Evolutionary conservation across 768 basidiomycete genomes (phyloP).

Genomic region (Termitomyces sp.): DNA sequence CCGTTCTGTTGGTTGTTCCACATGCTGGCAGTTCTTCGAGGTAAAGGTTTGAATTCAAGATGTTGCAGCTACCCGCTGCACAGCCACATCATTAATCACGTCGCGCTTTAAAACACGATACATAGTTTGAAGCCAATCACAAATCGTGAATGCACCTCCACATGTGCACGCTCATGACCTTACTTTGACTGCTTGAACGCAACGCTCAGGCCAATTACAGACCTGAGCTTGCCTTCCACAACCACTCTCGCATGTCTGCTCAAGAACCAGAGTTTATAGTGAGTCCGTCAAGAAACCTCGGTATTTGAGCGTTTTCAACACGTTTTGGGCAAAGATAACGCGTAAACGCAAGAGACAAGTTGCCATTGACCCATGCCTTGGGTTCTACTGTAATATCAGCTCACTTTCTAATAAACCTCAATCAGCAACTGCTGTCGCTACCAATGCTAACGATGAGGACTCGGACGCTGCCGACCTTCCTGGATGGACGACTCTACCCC

Average conservation of each 20-base stretch:
- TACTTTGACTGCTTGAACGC: neutral
- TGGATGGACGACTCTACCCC: neutral
- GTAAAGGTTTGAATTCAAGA: slow-evolving; percentile 16
- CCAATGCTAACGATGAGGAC: neutral
- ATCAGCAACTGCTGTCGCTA: neutral
- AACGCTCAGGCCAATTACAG: neutral
- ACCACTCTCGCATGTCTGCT: neutral
- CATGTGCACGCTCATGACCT: neutral
- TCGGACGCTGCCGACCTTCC: neutral
- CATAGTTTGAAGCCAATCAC: too few species aligned
- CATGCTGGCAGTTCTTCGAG: slow-evolving; percentile 7
- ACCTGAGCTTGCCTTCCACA: neutral
- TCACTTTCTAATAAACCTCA: neutral
- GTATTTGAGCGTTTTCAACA: neutral
- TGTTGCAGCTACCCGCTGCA: neutral
- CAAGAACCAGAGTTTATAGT: neutral
- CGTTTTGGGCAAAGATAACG: slow-evolving; percentile 36
- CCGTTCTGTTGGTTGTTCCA: slow-evolving; percentile 15
- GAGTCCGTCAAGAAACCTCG: neutral
- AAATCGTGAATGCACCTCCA: too few species aligned
- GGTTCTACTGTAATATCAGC: slow-evolving; percentile 23
- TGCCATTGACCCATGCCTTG: slow-evolving; percentile 33
- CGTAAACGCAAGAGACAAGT: slow-evolving; percentile 43
- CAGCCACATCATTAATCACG: neutral
- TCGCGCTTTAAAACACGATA: too few species aligned